phyloP scores from a whole-genome alignment of 495 filamentous ascomycete genomes.

The Aspergillus funiculosus region DNA sequence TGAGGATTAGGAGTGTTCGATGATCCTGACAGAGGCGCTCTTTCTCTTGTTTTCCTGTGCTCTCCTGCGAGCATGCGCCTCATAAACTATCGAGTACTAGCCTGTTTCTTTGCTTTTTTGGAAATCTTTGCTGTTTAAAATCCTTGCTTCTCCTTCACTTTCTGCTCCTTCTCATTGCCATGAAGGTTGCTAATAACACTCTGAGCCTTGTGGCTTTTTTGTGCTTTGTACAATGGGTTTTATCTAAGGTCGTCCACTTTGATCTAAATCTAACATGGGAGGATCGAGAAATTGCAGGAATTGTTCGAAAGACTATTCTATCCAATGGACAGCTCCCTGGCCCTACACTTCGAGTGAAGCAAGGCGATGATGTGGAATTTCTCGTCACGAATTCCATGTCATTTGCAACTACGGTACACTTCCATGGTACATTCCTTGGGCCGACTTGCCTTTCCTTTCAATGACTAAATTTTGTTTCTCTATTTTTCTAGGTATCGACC shows the following conservation, averaged over 20 bases:
- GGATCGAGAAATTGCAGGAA: slow-evolving; percentile 25
- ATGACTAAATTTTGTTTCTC: not conserved
- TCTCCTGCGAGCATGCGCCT: too few species aligned
- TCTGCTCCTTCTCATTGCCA: not conserved
- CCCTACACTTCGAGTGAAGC: slow-evolving; percentile 51
- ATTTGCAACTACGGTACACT: slow-evolving; percentile 49
- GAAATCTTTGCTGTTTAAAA: not conserved
- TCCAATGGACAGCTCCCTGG: slow-evolving; percentile 57
- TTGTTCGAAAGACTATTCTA: slow-evolving; percentile 45
- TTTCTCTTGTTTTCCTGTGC: too few species aligned
- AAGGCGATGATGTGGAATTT: slow-evolving; percentile 58
- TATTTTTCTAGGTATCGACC: slow-evolving; percentile 27
- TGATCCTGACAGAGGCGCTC: too few species aligned
- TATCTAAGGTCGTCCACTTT: slow-evolving; percentile 23
- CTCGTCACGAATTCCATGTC: slow-evolving; percentile 52
- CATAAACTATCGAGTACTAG: too few species aligned
- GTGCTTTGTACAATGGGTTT: slow-evolving; percentile 13
- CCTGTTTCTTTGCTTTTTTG: not conserved
- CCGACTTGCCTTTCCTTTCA: not conserved
- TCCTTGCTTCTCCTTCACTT: too few species aligned
- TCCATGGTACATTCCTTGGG: slow-evolving; percentile 35
- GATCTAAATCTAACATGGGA: slow-evolving; percentile 31
- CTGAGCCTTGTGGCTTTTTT: slow-evolving; percentile 10
- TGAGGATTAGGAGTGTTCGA: too few species aligned
- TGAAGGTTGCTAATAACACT: not conserved